phyloP scores from a whole-genome alignment of 352 stramenopile genomes.

The Aphanomyces stellatus region DNA sequence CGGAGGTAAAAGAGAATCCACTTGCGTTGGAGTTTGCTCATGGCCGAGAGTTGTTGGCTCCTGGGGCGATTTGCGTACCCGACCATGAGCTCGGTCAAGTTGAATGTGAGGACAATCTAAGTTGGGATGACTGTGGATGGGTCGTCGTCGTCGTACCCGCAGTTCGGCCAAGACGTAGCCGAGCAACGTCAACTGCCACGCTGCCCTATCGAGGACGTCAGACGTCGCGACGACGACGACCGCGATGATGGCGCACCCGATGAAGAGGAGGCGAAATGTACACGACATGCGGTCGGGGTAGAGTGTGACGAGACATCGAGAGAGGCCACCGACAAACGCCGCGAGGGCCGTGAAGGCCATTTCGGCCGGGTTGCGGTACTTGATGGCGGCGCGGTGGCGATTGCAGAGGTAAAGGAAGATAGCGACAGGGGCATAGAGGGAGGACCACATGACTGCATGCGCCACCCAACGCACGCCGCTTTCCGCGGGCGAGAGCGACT shows the following conservation, averaged over 20 bases:
- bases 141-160: too few species aligned
- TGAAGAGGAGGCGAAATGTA: background rate
- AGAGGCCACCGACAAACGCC: background rate
- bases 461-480: too few species aligned
- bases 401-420: conserved; percentile 13
- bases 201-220: background rate
- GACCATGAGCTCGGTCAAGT: conserved; percentile 12
- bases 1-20: background rate
- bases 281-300: background rate
- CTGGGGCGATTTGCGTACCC: background rate
- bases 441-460: too few species aligned
- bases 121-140: background rate
- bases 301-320: background rate
- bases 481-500: too few species aligned
- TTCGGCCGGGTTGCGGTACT: conserved; percentile 3
- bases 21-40: too few species aligned
- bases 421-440: background rate
- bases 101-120: conserved; percentile 11
- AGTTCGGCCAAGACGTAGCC: conserved; percentile 1
- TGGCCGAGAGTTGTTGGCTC: background rate
- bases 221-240: too few species aligned
- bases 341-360: background rate
- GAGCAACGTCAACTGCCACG: background rate
- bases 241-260: background rate
- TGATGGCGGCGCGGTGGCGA: background rate